Evolutionary conservation across 306 rosid species (phyloP), one percentile per base, ranked within the genome.

Genomic region (Rosa rugosa): DNA sequence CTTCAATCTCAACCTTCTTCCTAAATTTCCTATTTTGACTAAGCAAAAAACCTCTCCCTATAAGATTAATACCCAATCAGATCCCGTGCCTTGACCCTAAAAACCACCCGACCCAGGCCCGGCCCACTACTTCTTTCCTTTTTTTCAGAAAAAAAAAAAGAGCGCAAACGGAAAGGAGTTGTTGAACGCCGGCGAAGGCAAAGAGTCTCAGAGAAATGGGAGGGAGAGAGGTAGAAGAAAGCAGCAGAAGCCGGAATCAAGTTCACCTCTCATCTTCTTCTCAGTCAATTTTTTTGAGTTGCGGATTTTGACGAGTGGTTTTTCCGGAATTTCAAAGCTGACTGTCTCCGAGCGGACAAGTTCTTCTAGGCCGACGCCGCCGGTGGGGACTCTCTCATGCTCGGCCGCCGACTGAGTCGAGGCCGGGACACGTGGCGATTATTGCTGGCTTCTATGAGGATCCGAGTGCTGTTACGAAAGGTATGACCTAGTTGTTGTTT

Each of bases 381-480:
- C 93, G 98, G n/a, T 93, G 97, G 98, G 98, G 98, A 57, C 93
- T 93, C 54, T 93, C 98, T 59, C 98, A 93, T 82, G 98, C 98
- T 75, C 91, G 98, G 75, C 98, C 98, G 68, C 98, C 98, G 9
- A 93, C 98, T 5, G 95, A 93, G 85, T 93, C 98, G 3, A 88
- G 98, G 80, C 98, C 98, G 27, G 97, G 98, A 36, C 98, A 91
- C 80, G 98, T 89, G 78, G 73, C 98, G 71, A 76, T 93, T 22
- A 91, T 93, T 65, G 95, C 97, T 18, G 98, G 98, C n/a, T 91
- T 93, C 80, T 93, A 93, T 75, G 98, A 91, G 81, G 98, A 93
- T 83, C 98, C 98, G 42, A 93, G 98, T 80, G 98, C 98, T 20
- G 98, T 93, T 5, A 90, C 96, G 12, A 93, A 93, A 88, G 98